Conservation (phyloP, 1,284 basidiomycete species). For the Apiotrichum gracile region DNA sequence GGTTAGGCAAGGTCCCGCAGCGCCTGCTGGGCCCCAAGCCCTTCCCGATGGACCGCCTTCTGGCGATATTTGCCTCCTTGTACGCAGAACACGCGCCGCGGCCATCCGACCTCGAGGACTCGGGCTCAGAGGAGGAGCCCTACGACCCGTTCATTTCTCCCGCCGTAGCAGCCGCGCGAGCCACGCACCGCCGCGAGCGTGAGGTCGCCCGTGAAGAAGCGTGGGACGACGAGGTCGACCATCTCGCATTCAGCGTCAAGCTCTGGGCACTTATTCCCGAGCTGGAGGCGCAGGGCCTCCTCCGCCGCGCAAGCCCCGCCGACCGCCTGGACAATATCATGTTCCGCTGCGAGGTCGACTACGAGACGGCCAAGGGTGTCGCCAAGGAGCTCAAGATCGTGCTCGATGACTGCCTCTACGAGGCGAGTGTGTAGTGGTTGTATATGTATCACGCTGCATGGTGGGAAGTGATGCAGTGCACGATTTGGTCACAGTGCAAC, state of each 20-base stretch:
- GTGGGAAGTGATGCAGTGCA: no score
- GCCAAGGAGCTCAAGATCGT: conserved; percentile 61
- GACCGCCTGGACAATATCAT: conserved; percentile 58
- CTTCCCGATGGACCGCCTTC: conserved; percentile 73
- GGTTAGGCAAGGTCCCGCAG: conserved; percentile 55
- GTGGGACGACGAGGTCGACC: conserved; percentile 43
- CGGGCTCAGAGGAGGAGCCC: conserved; percentile 33
- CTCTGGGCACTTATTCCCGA: conserved; percentile 59
- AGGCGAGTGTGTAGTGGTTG: conserved; percentile 38
- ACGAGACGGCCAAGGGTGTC: conserved; percentile 58
- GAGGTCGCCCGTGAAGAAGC: conserved; percentile 54
- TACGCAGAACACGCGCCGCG: conserved; percentile 68
- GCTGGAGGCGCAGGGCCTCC: conserved; percentile 60
- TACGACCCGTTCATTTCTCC: conserved; percentile 7
- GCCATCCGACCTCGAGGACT: conserved; percentile 35
- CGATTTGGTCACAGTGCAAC: no score
- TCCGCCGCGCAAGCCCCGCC: conserved; percentile 59
- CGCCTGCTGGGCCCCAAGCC: conserved; percentile 70
- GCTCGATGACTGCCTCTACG: conserved; percentile 68
- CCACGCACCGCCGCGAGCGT: conserved; percentile 62
- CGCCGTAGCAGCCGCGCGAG: conserved; percentile 15
- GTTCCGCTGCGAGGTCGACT: conserved; percentile 69
- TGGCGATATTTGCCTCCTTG: conserved; percentile 75
- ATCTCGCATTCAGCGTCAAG: conserved; percentile 33
- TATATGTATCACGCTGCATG: neutral